These are phyloP conservation scores for Bothriochloa decipiens DNA, from an alignment of 176 grass and related monocot species.

Conservation along the genomic window DNA sequence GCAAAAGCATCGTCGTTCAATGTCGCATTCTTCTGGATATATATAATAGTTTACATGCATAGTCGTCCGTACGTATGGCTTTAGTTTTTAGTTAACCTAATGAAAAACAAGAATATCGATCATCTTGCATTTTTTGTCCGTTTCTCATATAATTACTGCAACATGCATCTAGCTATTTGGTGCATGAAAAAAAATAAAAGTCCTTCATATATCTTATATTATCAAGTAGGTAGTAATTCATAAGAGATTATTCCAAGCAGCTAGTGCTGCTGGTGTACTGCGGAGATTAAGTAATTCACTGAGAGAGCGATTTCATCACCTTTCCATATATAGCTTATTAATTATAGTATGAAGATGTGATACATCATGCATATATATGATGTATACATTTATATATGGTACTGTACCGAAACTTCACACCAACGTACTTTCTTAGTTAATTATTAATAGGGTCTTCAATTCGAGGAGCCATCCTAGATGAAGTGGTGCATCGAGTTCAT, in stretches of 20 bases:
- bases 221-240: neutral
- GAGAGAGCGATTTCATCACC: neutral
- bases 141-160: neutral
- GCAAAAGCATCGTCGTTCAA: neutral
- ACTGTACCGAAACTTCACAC: neutral
- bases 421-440: neutral
- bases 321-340: neutral
- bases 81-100: neutral
- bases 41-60: slow-evolving; percentile 10
- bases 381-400: neutral
- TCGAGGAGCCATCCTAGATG: no score
- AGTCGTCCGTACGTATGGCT: neutral
- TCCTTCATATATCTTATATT: neutral
- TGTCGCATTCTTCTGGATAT: neutral
- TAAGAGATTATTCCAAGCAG: neutral
- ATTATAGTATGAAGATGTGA: neutral
- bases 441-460: no score
- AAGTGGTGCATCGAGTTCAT: no score
- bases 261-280: neutral
- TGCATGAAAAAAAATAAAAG: neutral
- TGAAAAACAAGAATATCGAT: neutral
- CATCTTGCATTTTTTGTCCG: no score
- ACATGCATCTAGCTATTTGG: neutral
- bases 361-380: neutral
- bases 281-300: slow-evolving; percentile 5